phyloP scores from a whole-genome alignment of 169 alveolate species.

The Pseudocohnilembus persalinus region DNA sequence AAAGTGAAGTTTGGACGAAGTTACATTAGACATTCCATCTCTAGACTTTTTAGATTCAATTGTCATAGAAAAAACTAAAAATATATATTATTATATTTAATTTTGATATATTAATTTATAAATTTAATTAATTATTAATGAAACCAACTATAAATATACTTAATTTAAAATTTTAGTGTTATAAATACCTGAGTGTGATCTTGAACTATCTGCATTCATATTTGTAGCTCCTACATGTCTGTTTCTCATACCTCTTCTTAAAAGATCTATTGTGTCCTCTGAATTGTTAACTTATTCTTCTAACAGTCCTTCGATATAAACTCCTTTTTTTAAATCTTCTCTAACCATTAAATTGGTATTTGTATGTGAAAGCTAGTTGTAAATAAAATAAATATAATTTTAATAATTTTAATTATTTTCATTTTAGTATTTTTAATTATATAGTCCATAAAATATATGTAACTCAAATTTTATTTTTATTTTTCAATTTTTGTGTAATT shows the following conservation, averaged over 20 bases:
- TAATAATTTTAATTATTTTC: no score
- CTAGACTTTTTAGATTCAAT: slow-evolving; percentile 34
- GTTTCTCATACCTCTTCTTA: slow-evolving; percentile 74
- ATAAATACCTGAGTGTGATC: slow-evolving; percentile 81
- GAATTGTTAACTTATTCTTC: slow-evolving; percentile 70
- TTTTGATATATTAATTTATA: slow-evolving; percentile 22
- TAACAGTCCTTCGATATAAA: slow-evolving; percentile 74
- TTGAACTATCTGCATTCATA: slow-evolving; percentile 81
- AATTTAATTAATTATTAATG: slow-evolving; percentile 1
- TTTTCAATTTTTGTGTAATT: slow-evolving; percentile 47
- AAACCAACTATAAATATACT: slow-evolving; percentile 19
- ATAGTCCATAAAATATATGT: no score
- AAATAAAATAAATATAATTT: background rate
- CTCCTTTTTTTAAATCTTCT: slow-evolving; percentile 80
- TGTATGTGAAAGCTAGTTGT: slow-evolving; percentile 22
- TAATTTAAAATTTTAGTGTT: slow-evolving; percentile 64
- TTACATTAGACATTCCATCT: slow-evolving; percentile 37
- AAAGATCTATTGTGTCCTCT: slow-evolving; percentile 63
- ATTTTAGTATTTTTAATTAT: no score
- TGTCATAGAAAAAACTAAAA: slow-evolving; percentile 55
- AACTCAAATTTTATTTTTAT: slow-evolving; percentile 43
- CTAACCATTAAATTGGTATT: slow-evolving; percentile 68
- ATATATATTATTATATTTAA: slow-evolving; percentile 75
- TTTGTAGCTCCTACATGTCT: slow-evolving; percentile 75
- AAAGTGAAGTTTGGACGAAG: slow-evolving; percentile 59